Base-by-base conservation (phyloP, 1,284 basidiomycete genomes). In the Leucocoprinus gongylophorus region DNA sequence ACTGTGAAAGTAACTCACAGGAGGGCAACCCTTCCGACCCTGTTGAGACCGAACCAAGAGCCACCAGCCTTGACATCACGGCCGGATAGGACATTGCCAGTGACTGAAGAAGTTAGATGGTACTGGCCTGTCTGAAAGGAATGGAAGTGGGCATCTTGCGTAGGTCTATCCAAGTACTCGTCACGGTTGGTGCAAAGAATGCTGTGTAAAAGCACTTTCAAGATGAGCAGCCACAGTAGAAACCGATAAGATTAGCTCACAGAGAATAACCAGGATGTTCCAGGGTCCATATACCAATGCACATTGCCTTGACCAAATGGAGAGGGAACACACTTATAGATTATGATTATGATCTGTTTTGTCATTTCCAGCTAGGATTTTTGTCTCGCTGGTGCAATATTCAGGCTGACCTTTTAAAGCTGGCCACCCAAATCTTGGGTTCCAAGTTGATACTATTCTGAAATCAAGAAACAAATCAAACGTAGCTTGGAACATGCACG, bases 111-210 rank as follows among this genome's bases (percentile, higher is more conserved):
- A 48, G 51, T 28, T 18, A 21, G 41, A 28, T 13, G 26, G 17
- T 38, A 18, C 26, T 42, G 33, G 54, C 62, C 60, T 46, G 60
- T 54, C 54, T 59, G 55, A 50, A 83, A 82, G 15, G 73, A 67
- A 63, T 82, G 85, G 64, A 81, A 88, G 58, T 74, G 68, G 9
- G 84, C 87, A 43, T 75, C 68, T 51, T 68, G 61, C 3, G 88
- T 87, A 10, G 86, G 85, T 51, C 88, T 74, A 52, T 72, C 65
- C 50, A 91, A 70, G 62, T 67, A 78, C 61, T 91, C 88, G 65
- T 91, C 88, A 48, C 88, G 79, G 65, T 90, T 91, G 52, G 74
- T 79, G 60, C 81, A 83, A 39, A 91, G 66, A 51, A 90, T 81
- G 38, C 88, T 91, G 58, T 33, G 32, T 15, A 2, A n/a, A 33